A percentile compares a stretch with the other conserved stretches of the same genome.
Conservation (phyloP, 768 basidiomycete species). For the Lactifluus piperatus region DNA sequence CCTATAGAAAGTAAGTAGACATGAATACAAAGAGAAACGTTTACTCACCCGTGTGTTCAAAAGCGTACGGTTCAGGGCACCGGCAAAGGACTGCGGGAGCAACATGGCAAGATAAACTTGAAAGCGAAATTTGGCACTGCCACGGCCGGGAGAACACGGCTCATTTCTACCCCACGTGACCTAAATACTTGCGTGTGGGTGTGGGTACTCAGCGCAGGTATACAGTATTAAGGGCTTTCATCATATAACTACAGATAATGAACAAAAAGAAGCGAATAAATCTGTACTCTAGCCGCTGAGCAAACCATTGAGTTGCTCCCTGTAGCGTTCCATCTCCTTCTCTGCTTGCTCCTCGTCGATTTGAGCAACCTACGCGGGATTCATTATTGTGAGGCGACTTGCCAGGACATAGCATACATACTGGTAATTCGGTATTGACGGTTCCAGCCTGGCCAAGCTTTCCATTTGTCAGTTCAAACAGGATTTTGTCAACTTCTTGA, state of each 20-base stretch:
- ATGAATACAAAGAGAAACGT: not conserved
- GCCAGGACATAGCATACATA: slow-evolving; percentile 33
- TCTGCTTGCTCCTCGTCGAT: slow-evolving; percentile 80
- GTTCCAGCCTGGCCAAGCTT: slow-evolving; percentile 83
- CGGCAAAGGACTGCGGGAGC: slow-evolving; percentile 45
- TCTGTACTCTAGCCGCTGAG: slow-evolving; percentile 45
- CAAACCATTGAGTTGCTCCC: slow-evolving; percentile 80
- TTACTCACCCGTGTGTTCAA: slow-evolving; percentile 40
- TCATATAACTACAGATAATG: not conserved
- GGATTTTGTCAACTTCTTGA: slow-evolving; percentile 91
- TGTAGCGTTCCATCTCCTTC: slow-evolving; percentile 83
- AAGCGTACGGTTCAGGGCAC: slow-evolving; percentile 45
- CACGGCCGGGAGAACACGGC: slow-evolving; percentile 6
- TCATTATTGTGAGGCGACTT: not conserved
- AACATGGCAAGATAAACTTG: slow-evolving; percentile 40
- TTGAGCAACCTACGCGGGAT: slow-evolving; percentile 40
- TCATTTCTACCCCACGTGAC: not conserved
- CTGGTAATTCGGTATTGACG: slow-evolving; percentile 66
- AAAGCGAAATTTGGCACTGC: not conserved
- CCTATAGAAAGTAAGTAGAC: slow-evolving; percentile 29
- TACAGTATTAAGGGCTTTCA: not conserved
- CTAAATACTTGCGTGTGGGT: not conserved
- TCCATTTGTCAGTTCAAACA: slow-evolving; percentile 92
- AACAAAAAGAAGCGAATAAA: not conserved
- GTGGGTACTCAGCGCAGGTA: not conserved